phyloP scores from a whole-genome alignment of 768 basidiomycete species.

The Leccinum sublutescens region DNA sequence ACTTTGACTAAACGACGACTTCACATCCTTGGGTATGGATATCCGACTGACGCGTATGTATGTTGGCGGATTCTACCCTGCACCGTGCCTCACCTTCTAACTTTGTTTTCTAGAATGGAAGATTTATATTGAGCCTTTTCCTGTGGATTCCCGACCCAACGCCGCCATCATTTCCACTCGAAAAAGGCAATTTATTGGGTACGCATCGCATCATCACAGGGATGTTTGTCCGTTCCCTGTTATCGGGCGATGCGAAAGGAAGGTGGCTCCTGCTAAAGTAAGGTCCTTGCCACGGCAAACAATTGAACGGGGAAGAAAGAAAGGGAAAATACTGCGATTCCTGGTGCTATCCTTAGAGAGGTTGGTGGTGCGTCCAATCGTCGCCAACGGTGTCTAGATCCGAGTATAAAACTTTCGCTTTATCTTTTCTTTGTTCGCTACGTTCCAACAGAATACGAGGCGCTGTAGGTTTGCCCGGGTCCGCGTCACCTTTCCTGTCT shows the following conservation, averaged over 20 bases:
- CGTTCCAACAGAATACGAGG: background rate
- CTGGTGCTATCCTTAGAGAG: too few relatives aligned
- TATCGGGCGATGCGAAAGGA: background rate
- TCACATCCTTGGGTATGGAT: background rate
- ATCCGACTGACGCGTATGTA: background rate
- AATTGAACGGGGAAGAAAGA: too few relatives aligned
- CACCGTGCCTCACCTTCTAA: background rate
- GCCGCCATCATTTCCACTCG: background rate
- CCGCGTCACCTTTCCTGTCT: too few relatives aligned
- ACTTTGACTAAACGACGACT: background rate
- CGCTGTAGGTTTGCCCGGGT: too few relatives aligned
- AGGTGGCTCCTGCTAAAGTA: too few relatives aligned
- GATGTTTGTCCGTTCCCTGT: too few relatives aligned
- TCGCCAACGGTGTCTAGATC: too few relatives aligned
- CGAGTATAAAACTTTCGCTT: background rate
- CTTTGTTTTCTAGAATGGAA: background rate
- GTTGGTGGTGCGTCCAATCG: too few relatives aligned
- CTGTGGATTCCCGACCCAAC: background rate
- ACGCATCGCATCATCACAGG: too few relatives aligned
- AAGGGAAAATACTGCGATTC: too few relatives aligned
- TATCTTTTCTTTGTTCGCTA: too few relatives aligned
- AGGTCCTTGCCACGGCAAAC: too few relatives aligned
- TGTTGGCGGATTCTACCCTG: background rate
- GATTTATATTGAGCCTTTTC: background rate
- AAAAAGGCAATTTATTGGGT: background rate